Base-by-base conservation (phyloP, 2,329 filamentous ascomycete species). In the Zasmidium citrigriseum region DNA sequence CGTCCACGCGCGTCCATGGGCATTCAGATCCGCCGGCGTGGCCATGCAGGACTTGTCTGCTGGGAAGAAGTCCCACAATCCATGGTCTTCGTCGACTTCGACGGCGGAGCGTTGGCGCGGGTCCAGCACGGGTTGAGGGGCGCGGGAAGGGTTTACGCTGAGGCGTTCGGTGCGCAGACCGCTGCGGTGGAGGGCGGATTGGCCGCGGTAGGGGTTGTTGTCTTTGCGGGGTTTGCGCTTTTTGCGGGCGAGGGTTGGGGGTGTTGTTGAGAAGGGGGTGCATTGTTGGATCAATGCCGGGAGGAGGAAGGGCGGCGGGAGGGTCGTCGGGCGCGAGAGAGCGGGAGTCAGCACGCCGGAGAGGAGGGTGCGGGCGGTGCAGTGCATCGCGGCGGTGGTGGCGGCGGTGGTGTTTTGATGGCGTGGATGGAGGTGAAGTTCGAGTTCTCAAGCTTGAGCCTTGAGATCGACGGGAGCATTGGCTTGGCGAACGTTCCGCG, bases 1-100 rank as follows among this genome's bases (percentile, higher is more conserved):
- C 11, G 83, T 86, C 95, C 95, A 99, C 24, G 86, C 80, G 54
- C 95, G 85, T 16, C 95, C 95, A 75, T 95, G 88, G 63, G 84
- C 79, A 51, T 81, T 73, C 56, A 89, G 86, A 65, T 93, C 87
- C 34, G 86, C 82, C 4, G 93, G 92, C 7, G 87, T 87, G 67
- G 83, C 82, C 68, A 96, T 75, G n/a, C 87, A 77, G 69, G 86
- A 84, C 64, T 85, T 84, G 64, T 87, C 83, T 62, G 82, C 82
- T 68, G 88, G 86, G 77, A 99, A 98, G 78, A 99, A 99, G 1
- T 85, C 88, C 89, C 90, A 98, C 11, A 99, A 86, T 25, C 92
- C 93, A 76, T 99, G 95, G 64, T 93, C 78, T 24, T 86, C 82
- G 71, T 91, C 88, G 29, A 80, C 83, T 62, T 83, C 73, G 27